Base-by-base conservation (phyloP, 2,329 filamentous ascomycete genomes). In the Pyrenochaeta sp. region DNA sequence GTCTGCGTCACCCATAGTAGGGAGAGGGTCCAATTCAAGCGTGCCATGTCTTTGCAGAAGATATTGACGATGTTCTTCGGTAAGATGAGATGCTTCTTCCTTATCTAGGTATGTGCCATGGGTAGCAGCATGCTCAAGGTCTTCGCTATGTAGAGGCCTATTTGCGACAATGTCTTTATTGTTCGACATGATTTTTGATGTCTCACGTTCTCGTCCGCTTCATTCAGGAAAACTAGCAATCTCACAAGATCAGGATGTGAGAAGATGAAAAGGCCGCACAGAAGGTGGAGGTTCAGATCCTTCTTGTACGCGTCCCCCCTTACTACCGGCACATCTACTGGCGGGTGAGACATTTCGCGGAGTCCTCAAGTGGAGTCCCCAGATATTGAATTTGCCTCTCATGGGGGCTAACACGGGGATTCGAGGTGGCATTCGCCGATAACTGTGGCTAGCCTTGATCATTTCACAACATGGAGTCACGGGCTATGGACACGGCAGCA, bases 41-140 rank as follows among this genome's bases (percentile, higher is more conserved):
- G 81, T 85, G 43, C 83, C 83, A 76, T 85, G 83, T 49, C 79
- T 76, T 27, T 76, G 60, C 10, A 85, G 67, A 4, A 86, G 74
- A 66, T 83, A 85, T 39, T 82, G 74, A 14, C 77, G 75, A 58
- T 83, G 80, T 45, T 78, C 76, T 42, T 74, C 69, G 5, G 78
- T 70, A 12, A 82, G 70, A 37, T 69, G 61, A 18, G 72, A 73
- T 6, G 60, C 58, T 30, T 68, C 69, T 2, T 56, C 56, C 37
- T 61, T 61, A 20, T 64, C 62, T 42, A 69, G 58, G 42, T 71
- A 69, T 1, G 69, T 71, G 15, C 63, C 64, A 35, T 72, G 67
- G 4, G 68, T 71, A 15, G 56, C 56, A 14, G 59, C 55, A 41
- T 66, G 68, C 40, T 69, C 68, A 7, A 72, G 54, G 17, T 68